A percentile compares a stretch with the other conserved stretches of the same genome.
These are phyloP conservation scores for Rhodotorula kratochvilovae DNA, from an alignment of 768 basidiomycete species.

Conservation along the genomic window DNA sequence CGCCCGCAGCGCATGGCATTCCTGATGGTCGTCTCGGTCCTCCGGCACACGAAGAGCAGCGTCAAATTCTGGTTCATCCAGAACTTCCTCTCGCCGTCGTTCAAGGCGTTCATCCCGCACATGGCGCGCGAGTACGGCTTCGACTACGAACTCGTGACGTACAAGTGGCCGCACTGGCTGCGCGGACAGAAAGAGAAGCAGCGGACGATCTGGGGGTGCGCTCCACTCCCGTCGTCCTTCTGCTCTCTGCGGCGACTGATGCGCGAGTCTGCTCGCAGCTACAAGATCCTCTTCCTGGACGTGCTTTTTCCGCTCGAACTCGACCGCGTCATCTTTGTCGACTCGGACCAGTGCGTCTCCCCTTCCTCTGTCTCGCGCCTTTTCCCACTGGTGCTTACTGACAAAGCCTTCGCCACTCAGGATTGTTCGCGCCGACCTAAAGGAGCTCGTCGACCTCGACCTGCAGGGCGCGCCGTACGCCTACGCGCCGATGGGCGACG, in stretches of 20 bases:
- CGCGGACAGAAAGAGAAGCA: conserved; percentile 97
- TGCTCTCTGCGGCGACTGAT: too few species aligned
- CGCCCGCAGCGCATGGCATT: conserved; percentile 76
- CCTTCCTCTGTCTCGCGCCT: not conserved
- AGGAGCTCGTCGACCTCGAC: conserved; percentile 89
- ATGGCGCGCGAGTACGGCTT: conserved; percentile 66
- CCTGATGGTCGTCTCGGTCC: conserved; percentile 95
- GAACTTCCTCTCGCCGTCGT: conserved; percentile 96
- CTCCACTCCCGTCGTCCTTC: not conserved
- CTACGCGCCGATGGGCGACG: conserved; percentile 96
- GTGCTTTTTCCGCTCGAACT: conserved; percentile 98
- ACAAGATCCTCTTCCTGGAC: conserved; percentile 98
- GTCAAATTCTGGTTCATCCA: conserved; percentile 99
- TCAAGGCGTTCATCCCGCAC: conserved; percentile 52
- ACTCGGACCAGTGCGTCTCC: conserved; percentile 68
- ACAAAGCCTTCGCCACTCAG: conserved; percentile 39
- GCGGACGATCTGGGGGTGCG: conserved; percentile 85
- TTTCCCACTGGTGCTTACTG: not conserved
- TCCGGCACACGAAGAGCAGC: conserved; percentile 84
- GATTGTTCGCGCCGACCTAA: conserved; percentile 91
- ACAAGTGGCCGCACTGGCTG: conserved; percentile 99
- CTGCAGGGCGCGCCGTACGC: conserved; percentile 82
- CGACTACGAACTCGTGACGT: conserved; percentile 94
- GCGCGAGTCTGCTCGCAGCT: conserved; percentile 47
- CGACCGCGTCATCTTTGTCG: conserved; percentile 98